phyloP scores from a whole-genome alignment of 192 early-diverging fungal species.

The Backusella mclennaniae region DNA sequence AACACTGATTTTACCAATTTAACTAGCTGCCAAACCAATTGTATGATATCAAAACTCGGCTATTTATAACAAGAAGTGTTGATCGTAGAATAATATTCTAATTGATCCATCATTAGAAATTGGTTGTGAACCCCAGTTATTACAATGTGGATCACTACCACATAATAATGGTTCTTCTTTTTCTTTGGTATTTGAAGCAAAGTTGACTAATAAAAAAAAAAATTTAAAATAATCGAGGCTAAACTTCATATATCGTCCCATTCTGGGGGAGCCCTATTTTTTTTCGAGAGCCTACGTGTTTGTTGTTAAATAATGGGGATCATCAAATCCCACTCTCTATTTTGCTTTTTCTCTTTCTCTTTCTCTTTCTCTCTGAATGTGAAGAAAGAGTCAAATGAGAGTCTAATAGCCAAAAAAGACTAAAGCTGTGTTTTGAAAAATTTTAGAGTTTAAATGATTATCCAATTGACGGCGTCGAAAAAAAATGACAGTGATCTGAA shows the following conservation, averaged over 20 bases:
- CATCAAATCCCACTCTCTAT: no score
- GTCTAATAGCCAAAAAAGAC: not conserved
- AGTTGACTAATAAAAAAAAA: not conserved
- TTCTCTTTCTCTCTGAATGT: not conserved
- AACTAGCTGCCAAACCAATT: not conserved
- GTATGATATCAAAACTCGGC: not conserved
- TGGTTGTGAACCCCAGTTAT: not conserved
- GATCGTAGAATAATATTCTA: not conserved
- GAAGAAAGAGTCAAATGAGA: not conserved
- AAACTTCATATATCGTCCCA: not conserved
- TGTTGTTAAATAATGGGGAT: not conserved
- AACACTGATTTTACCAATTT: not conserved
- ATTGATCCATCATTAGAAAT: not conserved
- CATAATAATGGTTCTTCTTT: not conserved
- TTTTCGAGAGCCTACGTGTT: not conserved
- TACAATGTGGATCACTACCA: not conserved
- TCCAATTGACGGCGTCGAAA: not conserved
- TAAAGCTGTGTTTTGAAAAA: not conserved
- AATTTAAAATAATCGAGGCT: not conserved
- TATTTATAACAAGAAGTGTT: not conserved
- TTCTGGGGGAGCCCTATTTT: not conserved
- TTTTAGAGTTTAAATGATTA: not conserved
- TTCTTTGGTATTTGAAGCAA: not conserved
- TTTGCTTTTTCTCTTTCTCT: not conserved
- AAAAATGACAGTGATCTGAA: not conserved